Conservation (phyloP, 768 basidiomycete genomes). For the Brasilioporus rufonigricans region DNA sequence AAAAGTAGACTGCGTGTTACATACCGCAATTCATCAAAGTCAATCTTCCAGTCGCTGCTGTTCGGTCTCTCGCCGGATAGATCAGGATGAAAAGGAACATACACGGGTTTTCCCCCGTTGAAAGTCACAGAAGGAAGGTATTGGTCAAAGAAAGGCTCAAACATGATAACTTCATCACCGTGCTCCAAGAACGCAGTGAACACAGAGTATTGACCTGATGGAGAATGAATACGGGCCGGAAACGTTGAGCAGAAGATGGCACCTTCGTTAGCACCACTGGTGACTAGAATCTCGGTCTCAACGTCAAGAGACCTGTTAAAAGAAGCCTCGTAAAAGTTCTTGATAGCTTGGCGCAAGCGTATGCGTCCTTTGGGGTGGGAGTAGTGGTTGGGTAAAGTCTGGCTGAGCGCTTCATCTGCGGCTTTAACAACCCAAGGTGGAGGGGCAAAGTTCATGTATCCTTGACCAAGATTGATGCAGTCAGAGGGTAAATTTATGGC, state of each 20-base stretch:
- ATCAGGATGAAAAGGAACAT: constrained; percentile 95
- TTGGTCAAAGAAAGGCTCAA: constrained; percentile 98
- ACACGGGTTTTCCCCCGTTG: constrained; percentile 91
- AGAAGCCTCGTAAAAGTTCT: constrained; percentile 67
- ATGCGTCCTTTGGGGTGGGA: constrained; percentile 88
- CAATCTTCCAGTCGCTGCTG: constrained; percentile 82
- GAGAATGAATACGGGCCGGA: background rate
- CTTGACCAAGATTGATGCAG: constrained; percentile 94
- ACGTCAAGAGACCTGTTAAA: constrained; percentile 72
- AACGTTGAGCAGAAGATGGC: constrained; percentile 2
- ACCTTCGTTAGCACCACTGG: constrained; percentile 98
- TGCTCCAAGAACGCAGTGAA: constrained; percentile 88
- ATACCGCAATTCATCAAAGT: constrained; percentile 85
- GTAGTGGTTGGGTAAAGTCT: constrained; percentile 76
- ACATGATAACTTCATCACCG: constrained; percentile 97
- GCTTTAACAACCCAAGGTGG: constrained; percentile 77
- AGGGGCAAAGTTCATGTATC: constrained; percentile 92
- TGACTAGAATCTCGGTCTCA: constrained; percentile 88
- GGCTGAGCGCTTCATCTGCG: constrained; percentile 63
- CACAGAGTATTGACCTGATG: constrained; percentile 82
- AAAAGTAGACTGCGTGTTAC: constrained; percentile 9
- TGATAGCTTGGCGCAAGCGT: constrained; percentile 85
- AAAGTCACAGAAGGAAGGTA: constrained; percentile 91
- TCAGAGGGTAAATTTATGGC: constrained; percentile 85
- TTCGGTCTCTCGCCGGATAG: constrained; percentile 45